Conservation (phyloP, 805 yeast genomes). For the Starmerella asiatica region DNA sequence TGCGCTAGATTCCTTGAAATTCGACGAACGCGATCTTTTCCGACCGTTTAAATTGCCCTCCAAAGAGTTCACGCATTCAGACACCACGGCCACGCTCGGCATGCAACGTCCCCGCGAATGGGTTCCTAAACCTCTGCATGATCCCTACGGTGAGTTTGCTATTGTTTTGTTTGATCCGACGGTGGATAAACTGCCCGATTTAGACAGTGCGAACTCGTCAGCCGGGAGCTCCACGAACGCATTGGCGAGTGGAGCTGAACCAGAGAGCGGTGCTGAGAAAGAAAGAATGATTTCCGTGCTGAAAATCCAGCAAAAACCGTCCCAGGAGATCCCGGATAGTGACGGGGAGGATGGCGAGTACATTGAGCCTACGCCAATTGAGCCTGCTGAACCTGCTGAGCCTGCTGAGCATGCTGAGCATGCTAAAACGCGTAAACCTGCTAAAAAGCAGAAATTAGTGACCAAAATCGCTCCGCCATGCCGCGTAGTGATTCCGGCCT, state of each 20-base stretch:
- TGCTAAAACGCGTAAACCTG: not conserved
- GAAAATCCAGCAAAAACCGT: not conserved
- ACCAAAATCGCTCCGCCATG: not conserved
- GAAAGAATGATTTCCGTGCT: not conserved
- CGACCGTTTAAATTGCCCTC: slow-evolving; percentile 15
- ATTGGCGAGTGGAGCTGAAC: too few relatives aligned
- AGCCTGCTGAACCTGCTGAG: not conserved
- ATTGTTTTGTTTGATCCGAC: slow-evolving; percentile 93
- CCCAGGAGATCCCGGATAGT: slow-evolving; percentile 19
- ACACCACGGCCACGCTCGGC: slow-evolving; percentile 66
- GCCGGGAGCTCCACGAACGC: too few relatives aligned
- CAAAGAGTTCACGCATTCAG: slow-evolving; percentile 12
- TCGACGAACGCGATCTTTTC: slow-evolving; percentile 2
- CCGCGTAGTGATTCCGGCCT: not conserved
- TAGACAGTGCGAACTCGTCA: too few relatives aligned
- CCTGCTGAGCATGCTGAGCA: too few relatives aligned
- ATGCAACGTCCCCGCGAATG: slow-evolving; percentile 51
- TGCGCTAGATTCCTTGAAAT: not conserved
- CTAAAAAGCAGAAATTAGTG: not conserved
- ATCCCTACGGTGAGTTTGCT: slow-evolving; percentile 86
- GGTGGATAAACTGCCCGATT: slow-evolving; percentile 40
- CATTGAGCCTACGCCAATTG: not conserved
- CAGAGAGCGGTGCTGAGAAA: not conserved
- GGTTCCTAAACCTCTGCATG: slow-evolving; percentile 89
- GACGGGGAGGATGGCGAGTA: slow-evolving; percentile 23